These are phyloP conservation scores for Boechera retrofracta DNA, from an alignment of 345 rosid species.

Conservation along the genomic window DNA sequence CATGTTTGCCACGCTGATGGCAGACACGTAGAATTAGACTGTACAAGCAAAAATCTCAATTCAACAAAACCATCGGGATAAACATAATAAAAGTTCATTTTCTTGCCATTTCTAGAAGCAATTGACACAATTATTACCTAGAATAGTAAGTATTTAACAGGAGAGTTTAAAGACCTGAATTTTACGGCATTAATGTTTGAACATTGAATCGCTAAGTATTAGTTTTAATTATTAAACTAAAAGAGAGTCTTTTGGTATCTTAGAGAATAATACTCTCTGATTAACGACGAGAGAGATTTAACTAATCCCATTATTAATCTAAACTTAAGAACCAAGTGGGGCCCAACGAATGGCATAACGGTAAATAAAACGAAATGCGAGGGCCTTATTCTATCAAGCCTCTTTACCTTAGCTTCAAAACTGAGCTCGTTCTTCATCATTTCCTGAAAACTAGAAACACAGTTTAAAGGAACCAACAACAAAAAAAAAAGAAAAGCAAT, in stretches of 20 bases:
- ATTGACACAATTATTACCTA: slow-evolving; percentile 38
- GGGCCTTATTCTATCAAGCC: neutral
- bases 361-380: slow-evolving; percentile 17
- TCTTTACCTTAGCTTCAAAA: slow-evolving; percentile 45
- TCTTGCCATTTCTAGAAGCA: slow-evolving; percentile 39
- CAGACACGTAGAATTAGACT: slow-evolving; percentile 34
- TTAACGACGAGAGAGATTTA: slow-evolving; percentile 28
- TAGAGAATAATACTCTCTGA: slow-evolving; percentile 27
- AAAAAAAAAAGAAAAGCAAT: neutral
- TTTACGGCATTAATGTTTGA: slow-evolving; percentile 31
- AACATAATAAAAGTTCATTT: neutral
- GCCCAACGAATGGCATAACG: slow-evolving; percentile 20
- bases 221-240: slow-evolving; percentile 12
- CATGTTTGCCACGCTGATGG: slow-evolving; percentile 31
- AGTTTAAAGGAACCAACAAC: slow-evolving; percentile 28
- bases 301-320: slow-evolving; percentile 35
- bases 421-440: slow-evolving; percentile 44
- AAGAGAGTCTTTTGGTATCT: slow-evolving; percentile 36
- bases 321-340: slow-evolving; percentile 27
- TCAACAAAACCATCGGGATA: slow-evolving; percentile 12
- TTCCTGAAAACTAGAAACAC: slow-evolving; percentile 34
- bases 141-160: neutral
- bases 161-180: slow-evolving; percentile 1
- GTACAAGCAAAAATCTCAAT: slow-evolving; percentile 15
- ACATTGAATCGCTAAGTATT: slow-evolving; percentile 28